Evolutionary conservation across 1,284 basidiomycete genomes (phyloP), one percentile per base, ranked within the genome.

Genomic region (Gymnopus androsaceus): DNA sequence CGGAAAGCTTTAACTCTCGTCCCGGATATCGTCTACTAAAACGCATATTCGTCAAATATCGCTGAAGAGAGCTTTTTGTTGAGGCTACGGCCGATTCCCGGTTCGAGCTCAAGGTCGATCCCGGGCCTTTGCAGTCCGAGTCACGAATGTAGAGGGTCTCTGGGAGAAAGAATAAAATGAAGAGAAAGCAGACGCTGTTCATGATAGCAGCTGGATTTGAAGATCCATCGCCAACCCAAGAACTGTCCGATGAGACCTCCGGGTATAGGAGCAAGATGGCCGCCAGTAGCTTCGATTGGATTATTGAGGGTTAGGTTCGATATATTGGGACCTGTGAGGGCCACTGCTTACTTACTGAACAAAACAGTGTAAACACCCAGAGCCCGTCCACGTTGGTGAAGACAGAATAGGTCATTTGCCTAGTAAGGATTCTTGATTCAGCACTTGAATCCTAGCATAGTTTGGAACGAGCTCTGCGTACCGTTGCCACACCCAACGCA

Each of bases 321-420:
- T n/a, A n/a, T n/a, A n/a, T n/a, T n/a, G n/a, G n/a, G n/a, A n/a
- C n/a, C n/a, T n/a, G n/a, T n/a, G n/a, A n/a, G n/a, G n/a, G n/a
- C n/a, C n/a, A n/a, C n/a, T n/a, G n/a, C n/a, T n/a, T n/a, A n/a
- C 33, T 37, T 38, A 50, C 48, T 73, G 21, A 65, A 59, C 66
- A 72, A 69, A 17, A 72, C 58, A 8, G 71, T 72, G 51, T 70
- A 73, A 7, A 72, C 37, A 6, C 71, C 72, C 67, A 74, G 70
- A 0, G 71, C 70, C 52, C 67, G 69, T 19, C 72, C 72, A 59
- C 72, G 64, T 58, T 72, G 66, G 54, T 73, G 72, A 31, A 61
- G 52, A 52, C 64, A 73, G 47, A 71, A 74, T 7, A 72, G 12
- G 19, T 53, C 51, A 8, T 69, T 67, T 33, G 41, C 51, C 48